Conservation (phyloP, 1,284 basidiomycete genomes). For the Calocybe gambosa region DNA sequence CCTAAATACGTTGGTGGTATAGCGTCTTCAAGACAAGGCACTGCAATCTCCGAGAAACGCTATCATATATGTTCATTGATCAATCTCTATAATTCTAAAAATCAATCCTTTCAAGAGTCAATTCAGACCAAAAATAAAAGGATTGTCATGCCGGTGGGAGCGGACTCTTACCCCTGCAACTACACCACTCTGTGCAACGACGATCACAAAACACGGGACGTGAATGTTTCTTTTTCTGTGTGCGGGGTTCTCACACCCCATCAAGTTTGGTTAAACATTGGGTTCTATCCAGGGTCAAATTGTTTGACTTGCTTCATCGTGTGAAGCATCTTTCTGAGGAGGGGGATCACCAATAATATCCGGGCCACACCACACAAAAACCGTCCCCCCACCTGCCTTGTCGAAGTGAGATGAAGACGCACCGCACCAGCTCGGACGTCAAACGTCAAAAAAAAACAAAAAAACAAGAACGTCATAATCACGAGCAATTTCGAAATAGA, state of each 20-base stretch:
- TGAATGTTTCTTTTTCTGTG: background rate
- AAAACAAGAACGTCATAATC: too few species aligned
- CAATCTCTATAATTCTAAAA: too few species aligned
- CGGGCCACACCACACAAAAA: too few species aligned
- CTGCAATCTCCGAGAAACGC: too few species aligned
- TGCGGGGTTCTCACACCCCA: background rate
- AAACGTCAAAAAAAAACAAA: background rate
- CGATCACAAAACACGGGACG: background rate
- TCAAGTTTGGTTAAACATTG: background rate
- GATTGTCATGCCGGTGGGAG: background rate
- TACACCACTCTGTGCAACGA: background rate
- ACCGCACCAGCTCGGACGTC: constrained; percentile 2
- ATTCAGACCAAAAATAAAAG: background rate
- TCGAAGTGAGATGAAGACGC: constrained; percentile 1
- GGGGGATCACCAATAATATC: constrained; percentile 5
- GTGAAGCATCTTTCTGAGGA: constrained; percentile 2
- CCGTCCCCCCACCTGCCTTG: background rate
- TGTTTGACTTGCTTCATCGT: background rate
- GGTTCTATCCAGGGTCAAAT: background rate
- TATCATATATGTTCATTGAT: too few species aligned
- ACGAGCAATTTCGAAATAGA: background rate
- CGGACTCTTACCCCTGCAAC: background rate
- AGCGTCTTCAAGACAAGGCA: background rate
- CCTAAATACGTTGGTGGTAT: too few species aligned
- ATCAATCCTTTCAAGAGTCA: background rate